Conservation (phyloP, 352 stramenopile species). For the Phytophthora boehmeriae region DNA sequence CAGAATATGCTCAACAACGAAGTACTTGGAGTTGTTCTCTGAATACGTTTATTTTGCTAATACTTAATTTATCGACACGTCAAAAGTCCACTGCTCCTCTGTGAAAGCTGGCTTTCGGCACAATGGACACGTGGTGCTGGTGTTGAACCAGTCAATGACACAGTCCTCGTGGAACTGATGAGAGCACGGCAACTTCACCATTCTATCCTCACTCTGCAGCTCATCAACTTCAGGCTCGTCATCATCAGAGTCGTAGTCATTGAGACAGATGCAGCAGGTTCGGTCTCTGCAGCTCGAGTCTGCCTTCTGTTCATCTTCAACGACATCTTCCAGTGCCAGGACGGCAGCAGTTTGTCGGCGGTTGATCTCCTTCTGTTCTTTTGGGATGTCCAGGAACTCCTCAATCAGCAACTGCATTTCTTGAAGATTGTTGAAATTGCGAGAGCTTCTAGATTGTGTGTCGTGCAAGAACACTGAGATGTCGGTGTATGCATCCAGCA, state of each 20-base stretch:
- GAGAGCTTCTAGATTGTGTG: conserved; percentile 26
- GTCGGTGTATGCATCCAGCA: conserved; percentile 65
- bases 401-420: conserved; percentile 47
- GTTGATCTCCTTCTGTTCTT: conserved; percentile 58
- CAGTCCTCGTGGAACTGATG: conserved; percentile 85
- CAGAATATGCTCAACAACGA: no score
- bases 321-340: conserved; percentile 59
- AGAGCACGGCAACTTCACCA: conserved; percentile 64
- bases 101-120: conserved; percentile 53
- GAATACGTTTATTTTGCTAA: not conserved
- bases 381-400: conserved; percentile 56
- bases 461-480: conserved; percentile 61
- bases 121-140: conserved; percentile 69
- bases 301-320: conserved; percentile 10
- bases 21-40: not conserved
- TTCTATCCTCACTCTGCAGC: conserved; percentile 31
- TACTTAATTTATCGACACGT: conserved; percentile 45
- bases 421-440: conserved; percentile 24
- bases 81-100: conserved; percentile 43
- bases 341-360: conserved; percentile 51
- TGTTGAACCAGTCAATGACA: conserved; percentile 78
- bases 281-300: conserved; percentile 28
- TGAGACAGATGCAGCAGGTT: conserved; percentile 62
- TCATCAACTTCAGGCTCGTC: conserved; percentile 17
- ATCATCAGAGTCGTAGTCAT: conserved; percentile 40